phyloP scores from a whole-genome alignment of 148 eudicot genomes.

The Fagopyrum esculentum region DNA sequence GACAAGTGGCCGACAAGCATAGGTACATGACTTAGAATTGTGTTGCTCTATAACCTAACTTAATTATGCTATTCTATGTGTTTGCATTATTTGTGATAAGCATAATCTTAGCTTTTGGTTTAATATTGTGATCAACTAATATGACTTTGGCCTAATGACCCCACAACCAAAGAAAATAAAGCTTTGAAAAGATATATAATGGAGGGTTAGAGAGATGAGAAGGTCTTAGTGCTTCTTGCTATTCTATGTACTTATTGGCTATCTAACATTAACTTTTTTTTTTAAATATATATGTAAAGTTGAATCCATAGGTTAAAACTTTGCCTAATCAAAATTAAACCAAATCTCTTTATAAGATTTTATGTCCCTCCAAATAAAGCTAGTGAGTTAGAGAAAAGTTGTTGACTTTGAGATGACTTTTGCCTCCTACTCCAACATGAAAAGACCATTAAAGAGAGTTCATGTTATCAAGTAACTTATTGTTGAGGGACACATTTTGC shows the following conservation, averaged over 20 bases:
- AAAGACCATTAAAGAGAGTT: constrained; percentile 10
- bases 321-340: constrained; percentile 8
- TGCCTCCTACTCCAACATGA: constrained; percentile 12
- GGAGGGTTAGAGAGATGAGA: constrained; percentile 8
- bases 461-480: constrained; percentile 5
- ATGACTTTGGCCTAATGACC: constrained; percentile 7
- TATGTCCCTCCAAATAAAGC: constrained; percentile 11
- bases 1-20: constrained; percentile 13
- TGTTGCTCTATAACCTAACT: constrained; percentile 7
- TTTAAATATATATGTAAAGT: not conserved
- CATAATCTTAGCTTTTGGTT: constrained; percentile 14
- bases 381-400: constrained; percentile 7
- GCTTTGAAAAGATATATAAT: constrained; percentile 3
- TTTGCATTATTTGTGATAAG: constrained; percentile 15
- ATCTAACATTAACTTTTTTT: not conserved
- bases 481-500: not conserved
- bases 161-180: constrained; percentile 7
- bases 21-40: constrained; percentile 6
- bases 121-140: constrained; percentile 11
- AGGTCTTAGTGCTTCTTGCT: constrained; percentile 9
- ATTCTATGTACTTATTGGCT: constrained; percentile 9
- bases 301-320: not conserved
- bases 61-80: constrained; percentile 7
- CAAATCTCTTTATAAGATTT: constrained; percentile 9
- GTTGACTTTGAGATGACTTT: constrained; percentile 10